Evolutionary conservation across 139 green algal genomes (phyloP), one percentile per base, ranked within the genome.

Genomic region (Picochlorum sp.): DNA sequence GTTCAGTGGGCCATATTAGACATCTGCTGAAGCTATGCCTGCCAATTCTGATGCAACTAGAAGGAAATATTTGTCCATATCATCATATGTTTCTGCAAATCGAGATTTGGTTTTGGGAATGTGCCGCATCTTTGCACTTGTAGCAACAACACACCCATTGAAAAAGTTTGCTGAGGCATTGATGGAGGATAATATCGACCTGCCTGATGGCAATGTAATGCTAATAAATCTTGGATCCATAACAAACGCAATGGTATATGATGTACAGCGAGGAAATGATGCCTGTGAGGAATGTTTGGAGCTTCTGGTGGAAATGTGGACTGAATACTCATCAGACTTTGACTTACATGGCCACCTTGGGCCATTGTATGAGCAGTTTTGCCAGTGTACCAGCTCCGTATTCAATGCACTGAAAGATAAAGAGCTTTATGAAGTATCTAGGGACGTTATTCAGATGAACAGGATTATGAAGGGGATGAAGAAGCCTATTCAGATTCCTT

Each of bases 381-480:
- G 47, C 11, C 47, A 54, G 47, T 21, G n/a, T 6, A 26, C n/a
- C 18, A 21, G 47, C 18, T 26, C 49, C 1, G 51, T 77, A 24
- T 77, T 78, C 51, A 26, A n/a, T 1, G 41, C 38, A 0, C 26
- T 65, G 3, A 51, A 82, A 20, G 63, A 81, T 2, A 72, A 68
- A 14, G 70, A 67, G 0, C 49, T 95, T 32, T 28, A 37, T 38
- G 72, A 81, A 23, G 85, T 78, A 13, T 77, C 80, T 3, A 59
- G 58, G 4, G 69, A 72, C 1, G 83, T 85, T 68, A 77, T 41
- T 80, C 91, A 58, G 86, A 86, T 23, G 70, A 71, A 38, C 81
- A 90, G 47, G 86, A 81, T 47, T 73, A 79, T 6, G 65, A 88
- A 51, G 80, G 78, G 26, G 81, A 80, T 2, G 79, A 81, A 10